A percentile compares a stretch with the other conserved stretches of the same genome.
Conservation (phyloP, 1,139 yeast species). For the Candida dubliniensis region DNA sequence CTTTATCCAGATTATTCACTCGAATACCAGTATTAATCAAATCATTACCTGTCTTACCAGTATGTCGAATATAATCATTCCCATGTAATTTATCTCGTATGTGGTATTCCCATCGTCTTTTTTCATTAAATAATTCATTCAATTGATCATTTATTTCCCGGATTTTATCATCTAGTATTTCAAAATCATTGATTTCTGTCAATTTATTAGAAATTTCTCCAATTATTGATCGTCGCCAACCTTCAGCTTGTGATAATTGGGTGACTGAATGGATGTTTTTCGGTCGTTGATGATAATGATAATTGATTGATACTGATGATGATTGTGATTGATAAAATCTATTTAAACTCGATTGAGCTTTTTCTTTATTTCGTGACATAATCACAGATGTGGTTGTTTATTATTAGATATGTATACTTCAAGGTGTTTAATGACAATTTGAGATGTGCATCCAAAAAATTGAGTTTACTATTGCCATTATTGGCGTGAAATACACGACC, state of each 20-base stretch:
- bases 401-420: too few relatives aligned
- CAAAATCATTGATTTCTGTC: conserved; percentile 63
- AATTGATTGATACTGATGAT: too few relatives aligned
- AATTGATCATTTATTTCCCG: conserved; percentile 76
- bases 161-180: conserved; percentile 59
- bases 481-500: too few relatives aligned
- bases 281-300: conserved; percentile 47
- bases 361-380: conserved; percentile 78
- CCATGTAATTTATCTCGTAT: conserved; percentile 65
- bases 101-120: conserved; percentile 75
- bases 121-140: conserved; percentile 67
- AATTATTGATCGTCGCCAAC: conserved; percentile 67
- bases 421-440: not conserved
- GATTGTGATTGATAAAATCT: conserved; percentile 45
- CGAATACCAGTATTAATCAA: conserved; percentile 27
- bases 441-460: not conserved
- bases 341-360: conserved; percentile 69
- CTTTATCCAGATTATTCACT: conserved; percentile 19
- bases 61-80: conserved; percentile 49
- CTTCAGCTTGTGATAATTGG: conserved; percentile 67
- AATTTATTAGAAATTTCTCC: conserved; percentile 64
- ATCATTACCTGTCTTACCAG: conserved; percentile 16
- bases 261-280: conserved; percentile 54
- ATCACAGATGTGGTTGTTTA: too few relatives aligned
- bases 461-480: too few relatives aligned